Evolutionary conservation across 2,329 filamentous ascomycete species (phyloP).

Genomic region (Penicillium sp.): DNA sequence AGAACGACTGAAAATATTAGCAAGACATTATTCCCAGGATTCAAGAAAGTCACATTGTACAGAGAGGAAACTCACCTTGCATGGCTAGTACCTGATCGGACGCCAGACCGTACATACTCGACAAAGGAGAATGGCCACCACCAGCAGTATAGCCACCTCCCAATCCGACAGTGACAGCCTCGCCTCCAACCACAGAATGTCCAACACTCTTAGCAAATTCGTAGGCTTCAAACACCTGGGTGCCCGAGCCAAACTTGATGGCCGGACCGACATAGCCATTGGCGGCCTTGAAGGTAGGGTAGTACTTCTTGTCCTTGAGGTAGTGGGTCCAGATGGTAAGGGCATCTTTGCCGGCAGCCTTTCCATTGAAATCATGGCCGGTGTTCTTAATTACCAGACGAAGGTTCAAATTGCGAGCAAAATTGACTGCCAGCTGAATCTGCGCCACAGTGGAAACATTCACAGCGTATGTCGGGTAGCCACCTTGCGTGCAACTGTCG

Average conservation of each 20-base stretch:
- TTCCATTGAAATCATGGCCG: slow-evolving; percentile 23
- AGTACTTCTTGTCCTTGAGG: slow-evolving; percentile 32
- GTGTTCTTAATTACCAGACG: neutral
- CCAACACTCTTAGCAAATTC: slow-evolving; percentile 48
- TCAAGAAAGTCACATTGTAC: neutral
- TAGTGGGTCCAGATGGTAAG: slow-evolving; percentile 30
- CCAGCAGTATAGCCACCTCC: slow-evolving; percentile 50
- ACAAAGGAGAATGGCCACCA: slow-evolving; percentile 49
- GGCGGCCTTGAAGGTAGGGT: slow-evolving; percentile 37
- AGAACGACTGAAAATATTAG: slow-evolving; percentile 6
- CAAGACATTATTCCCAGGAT: too few relatives aligned
- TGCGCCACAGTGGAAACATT: slow-evolving; percentile 35
- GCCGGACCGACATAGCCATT: slow-evolving; percentile 54
- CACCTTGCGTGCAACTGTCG: slow-evolving; percentile 29
- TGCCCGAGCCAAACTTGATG: slow-evolving; percentile 58
- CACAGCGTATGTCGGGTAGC: slow-evolving; percentile 35
- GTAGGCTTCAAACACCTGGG: slow-evolving; percentile 56
- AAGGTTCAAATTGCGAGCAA: neutral
- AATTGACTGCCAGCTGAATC: slow-evolving; percentile 34
- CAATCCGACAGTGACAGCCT: slow-evolving; percentile 56
- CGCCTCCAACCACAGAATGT: slow-evolving; percentile 58
- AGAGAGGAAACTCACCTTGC: slow-evolving; percentile 32
- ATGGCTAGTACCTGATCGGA: slow-evolving; percentile 60
- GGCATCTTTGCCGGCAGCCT: slow-evolving; percentile 61
- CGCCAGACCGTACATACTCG: slow-evolving; percentile 57